Base-by-base conservation (phyloP, 805 yeast species). In the Wickerhamiella kazuoi region DNA sequence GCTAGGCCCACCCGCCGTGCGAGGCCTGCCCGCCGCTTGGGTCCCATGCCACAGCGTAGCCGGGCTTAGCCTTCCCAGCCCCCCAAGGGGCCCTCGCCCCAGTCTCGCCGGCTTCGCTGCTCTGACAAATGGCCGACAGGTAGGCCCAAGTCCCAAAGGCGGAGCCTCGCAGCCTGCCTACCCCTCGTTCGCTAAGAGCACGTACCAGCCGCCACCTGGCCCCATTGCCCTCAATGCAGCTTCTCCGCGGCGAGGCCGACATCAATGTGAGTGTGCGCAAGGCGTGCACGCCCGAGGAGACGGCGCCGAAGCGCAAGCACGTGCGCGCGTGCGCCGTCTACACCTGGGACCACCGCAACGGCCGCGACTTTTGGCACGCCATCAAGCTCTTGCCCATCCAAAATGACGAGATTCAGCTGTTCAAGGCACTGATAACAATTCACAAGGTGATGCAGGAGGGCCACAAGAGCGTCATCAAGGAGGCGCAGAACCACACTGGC, bases 401-500 rank as follows among this genome's bases (percentile, higher is more conserved):
- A 46, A 68, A 71, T 41, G 87, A 81, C 51, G 93, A 83, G 47
- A 69, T 86, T 15, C 93, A 80, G 58, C 59, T 80, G 44, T 86
- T 84, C 63, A 87, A 87, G 55, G 76, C 93, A 14, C 63, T 90
- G 53, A 79, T 86, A 39, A 69, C 81, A 46, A 68, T 84, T 36
- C 97, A 87, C 52, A 86, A 87, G 52, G 87, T 90, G 4, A 62
- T 87, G n/a, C 97, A 90, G 56, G 98, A 87, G 59, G 98, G 98
- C n/a, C 97, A 87, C 56, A 83, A 83, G 13, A 69, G 81, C 21
- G 75, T 82, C 4, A 61, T 87, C 50, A 67, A 71, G 38, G 95
- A 83, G 50, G 96, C 83, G 2, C 79, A 74, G 51, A 66, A 73
- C 44, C 82, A 84, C 54, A 63, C 74, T 37, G 79, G 74, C 38